Base-by-base conservation (phyloP, 768 basidiomycete genomes). In the Suillus fuscotomentosus region DNA sequence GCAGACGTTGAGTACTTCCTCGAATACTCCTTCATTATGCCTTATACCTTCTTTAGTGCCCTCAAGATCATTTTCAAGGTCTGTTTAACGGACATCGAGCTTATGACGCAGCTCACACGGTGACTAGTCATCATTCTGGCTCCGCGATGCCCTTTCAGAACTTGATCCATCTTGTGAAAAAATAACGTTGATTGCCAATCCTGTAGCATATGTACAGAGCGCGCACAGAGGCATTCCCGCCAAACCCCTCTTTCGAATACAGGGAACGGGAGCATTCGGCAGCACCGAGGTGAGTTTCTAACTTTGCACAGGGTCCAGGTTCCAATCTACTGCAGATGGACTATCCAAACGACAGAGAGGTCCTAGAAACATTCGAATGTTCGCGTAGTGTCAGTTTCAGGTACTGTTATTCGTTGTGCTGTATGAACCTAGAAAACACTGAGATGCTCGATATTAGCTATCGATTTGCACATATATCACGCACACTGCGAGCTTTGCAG, bases 331-430 rank as follows among this genome's bases (percentile, higher is more conserved):
- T 45, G 17, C 38, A 96, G 94, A 93, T 98, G 88, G 96, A 99
- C 77, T 99, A 96, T 67, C 95, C 95, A 3, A 95, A 93, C 69
- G 95, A 97, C 71, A 83, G 85, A 56, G 95, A 97, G 59, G 92
- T 99, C 0, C 82, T 98, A 38, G 95, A 97, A 75, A 86, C 88
- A 0, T 95, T 97, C 70, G 92, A 97, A 65, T 98, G 96, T 73
- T 79, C 75, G 13, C 79, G 81, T 42, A 77, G 79, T 8, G 83
- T 95, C 39, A 82, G 80, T 42, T 93, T 92, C 75, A 92, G 88
- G 95, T 95, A 66, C 22, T 42, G 42, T 60, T 22, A 60, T 51
- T 11, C 17, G 5, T 20, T n/a, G 5, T 27, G 50, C 5, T 42
- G 15, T 24, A 17, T 27, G 22, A 17, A 24, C 41, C 5, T 6